phyloP scores from a whole-genome alignment of 1,284 basidiomycete species.

The Cryptococcus sp. region DNA sequence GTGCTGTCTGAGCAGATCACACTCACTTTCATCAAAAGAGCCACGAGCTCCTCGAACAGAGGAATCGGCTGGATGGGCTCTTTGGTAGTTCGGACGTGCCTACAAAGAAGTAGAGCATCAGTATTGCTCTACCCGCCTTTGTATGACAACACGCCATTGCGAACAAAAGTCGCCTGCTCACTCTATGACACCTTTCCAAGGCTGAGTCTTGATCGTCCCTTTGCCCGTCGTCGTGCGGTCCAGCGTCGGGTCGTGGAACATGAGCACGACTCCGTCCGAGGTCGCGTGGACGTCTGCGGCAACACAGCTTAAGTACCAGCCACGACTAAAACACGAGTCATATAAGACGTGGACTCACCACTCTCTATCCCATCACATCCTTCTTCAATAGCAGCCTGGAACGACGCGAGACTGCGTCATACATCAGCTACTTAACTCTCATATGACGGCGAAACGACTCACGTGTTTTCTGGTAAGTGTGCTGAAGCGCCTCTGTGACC shows the following conservation, averaged over 20 bases:
- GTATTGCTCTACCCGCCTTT: background rate
- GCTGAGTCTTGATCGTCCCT: conserved; percentile 57
- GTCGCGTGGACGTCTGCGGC: conserved; percentile 90
- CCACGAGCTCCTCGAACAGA: conserved; percentile 77
- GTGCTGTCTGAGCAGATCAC: background rate
- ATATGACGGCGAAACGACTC: conserved; percentile 20
- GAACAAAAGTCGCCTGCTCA: conserved; percentile 20
- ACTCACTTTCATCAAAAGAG: conserved; percentile 69
- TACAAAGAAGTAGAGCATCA: conserved; percentile 8
- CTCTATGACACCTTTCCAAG: conserved; percentile 52
- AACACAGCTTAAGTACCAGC: conserved; percentile 4
- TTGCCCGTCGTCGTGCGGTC: conserved; percentile 61
- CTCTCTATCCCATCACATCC: conserved; percentile 94
- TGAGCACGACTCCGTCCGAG: conserved; percentile 82
- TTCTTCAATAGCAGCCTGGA: conserved; percentile 87
- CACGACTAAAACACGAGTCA: background rate
- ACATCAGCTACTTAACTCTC: conserved; percentile 32
- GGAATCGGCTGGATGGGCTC: conserved; percentile 84
- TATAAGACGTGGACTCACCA: conserved; percentile 28
- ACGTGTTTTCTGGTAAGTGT: conserved; percentile 53
- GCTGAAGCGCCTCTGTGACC: conserved; percentile 85
- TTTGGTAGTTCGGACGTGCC: conserved; percentile 74
- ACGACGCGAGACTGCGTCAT: conserved; percentile 70
- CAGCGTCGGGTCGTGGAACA: conserved; percentile 89
- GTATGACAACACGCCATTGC: no score